Conservation (phyloP, 305 asterid species). For the Fraxinus velutina region DNA sequence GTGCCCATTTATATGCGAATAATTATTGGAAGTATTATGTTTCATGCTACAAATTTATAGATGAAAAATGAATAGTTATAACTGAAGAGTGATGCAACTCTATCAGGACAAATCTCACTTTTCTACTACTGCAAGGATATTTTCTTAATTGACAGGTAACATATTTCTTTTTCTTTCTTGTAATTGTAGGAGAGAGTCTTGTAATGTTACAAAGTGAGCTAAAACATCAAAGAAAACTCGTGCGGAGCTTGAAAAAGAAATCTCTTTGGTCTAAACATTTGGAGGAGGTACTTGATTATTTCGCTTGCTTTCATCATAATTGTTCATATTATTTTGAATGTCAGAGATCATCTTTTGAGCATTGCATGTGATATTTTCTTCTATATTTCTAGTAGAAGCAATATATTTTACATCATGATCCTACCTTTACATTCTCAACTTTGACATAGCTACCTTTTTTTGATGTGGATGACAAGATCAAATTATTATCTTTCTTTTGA, state of each 20-base stretch:
- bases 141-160: constrained; percentile 14
- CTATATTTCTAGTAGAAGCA: not conserved
- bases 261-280: constrained; percentile 93
- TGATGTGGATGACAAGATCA: not conserved
- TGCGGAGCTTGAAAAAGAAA: constrained; percentile 84
- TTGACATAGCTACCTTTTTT: not conserved
- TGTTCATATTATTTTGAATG: not conserved
- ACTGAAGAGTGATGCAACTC: not conserved
- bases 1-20: not conserved
- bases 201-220: constrained; percentile 77
- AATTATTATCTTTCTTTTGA: not conserved
- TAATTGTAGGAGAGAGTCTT: constrained; percentile 71
- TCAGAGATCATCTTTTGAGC: not conserved
- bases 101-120: not conserved
- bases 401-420: constrained; percentile 3
- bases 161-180: not conserved
- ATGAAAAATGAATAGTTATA: not conserved
- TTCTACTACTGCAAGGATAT: constrained; percentile 4
- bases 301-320: not conserved
- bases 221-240: constrained; percentile 89
- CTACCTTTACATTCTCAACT: not conserved
- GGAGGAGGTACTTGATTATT: constrained; percentile 71
- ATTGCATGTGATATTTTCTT: not conserved
- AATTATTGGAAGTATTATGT: not conserved
- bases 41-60: not conserved